These are phyloP conservation scores for Aureobasidium sp. DNA, from an alignment of 2,329 filamentous ascomycete species.

Conservation along the genomic window DNA sequence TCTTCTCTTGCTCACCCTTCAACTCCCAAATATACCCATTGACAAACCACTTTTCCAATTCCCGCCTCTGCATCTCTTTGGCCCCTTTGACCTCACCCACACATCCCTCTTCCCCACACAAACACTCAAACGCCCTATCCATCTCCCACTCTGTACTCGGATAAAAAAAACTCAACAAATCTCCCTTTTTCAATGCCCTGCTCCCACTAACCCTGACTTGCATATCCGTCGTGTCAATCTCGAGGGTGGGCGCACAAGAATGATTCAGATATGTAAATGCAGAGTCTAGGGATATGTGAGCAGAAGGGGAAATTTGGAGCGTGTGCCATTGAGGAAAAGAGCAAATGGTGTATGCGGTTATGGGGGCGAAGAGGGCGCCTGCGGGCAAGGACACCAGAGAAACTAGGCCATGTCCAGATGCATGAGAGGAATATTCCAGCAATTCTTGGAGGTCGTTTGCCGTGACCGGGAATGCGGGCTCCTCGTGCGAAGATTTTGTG, in stretches of 20 bases:
- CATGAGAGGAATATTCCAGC: slow-evolving; percentile 30
- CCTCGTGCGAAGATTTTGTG: not conserved
- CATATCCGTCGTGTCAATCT: slow-evolving; percentile 39
- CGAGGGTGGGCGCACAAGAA: slow-evolving; percentile 44
- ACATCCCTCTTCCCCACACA: slow-evolving; percentile 33
- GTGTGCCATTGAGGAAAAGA: slow-evolving; percentile 39
- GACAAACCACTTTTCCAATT: slow-evolving; percentile 32
- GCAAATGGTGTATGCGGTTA: slow-evolving; percentile 35
- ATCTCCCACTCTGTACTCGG: slow-evolving; percentile 44
- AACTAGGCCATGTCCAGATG: slow-evolving; percentile 36
- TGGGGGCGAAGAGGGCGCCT: slow-evolving; percentile 42
- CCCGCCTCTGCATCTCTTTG: slow-evolving; percentile 27
- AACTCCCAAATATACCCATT: slow-evolving; percentile 34
- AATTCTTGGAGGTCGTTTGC: slow-evolving; percentile 31
- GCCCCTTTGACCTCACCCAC: slow-evolving; percentile 34
- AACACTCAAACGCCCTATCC: slow-evolving; percentile 38
- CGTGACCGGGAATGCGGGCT: slow-evolving; percentile 18
- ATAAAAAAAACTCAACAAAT: slow-evolving; percentile 42
- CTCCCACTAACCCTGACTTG: slow-evolving; percentile 24
- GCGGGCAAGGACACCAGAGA: slow-evolving; percentile 44
- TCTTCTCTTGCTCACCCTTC: not conserved
- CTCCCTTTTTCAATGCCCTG: slow-evolving; percentile 32
- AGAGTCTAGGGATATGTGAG: slow-evolving; percentile 49
- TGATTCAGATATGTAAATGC: slow-evolving; percentile 52
- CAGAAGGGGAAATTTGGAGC: slow-evolving; percentile 42